Conservation (phyloP, 305 asterid genomes). For the Lippia alba region DNA sequence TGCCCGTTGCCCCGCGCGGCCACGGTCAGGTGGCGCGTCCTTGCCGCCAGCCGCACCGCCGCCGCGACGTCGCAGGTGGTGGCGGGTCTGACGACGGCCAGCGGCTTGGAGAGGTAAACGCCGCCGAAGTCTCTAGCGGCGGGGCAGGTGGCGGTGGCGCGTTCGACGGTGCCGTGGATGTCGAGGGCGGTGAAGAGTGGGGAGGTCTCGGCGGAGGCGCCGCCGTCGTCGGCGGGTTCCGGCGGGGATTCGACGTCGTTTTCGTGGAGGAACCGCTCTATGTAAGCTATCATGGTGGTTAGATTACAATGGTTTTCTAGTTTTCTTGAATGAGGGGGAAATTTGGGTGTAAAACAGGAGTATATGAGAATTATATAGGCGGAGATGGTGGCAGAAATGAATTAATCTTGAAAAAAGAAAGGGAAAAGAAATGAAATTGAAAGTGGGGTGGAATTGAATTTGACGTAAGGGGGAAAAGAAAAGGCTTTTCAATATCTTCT, state of each 20-base stretch:
- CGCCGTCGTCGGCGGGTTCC: conserved; percentile 42
- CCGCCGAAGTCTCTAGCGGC: conserved; percentile 83
- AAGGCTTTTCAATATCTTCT: conserved; percentile 44
- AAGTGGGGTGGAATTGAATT: conserved; percentile 18
- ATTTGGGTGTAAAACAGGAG: conserved; percentile 29
- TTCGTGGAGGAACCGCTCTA: conserved; percentile 61
- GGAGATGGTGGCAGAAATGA: conserved; percentile 3
- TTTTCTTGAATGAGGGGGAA: conserved; percentile 26
- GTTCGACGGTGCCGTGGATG: conserved; percentile 54
- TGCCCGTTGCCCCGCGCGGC: conserved; percentile 98
- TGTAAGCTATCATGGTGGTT: conserved; percentile 66
- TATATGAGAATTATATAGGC: conserved; percentile 29
- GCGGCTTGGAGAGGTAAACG: conserved; percentile 52
- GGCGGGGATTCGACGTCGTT: conserved; percentile 59
- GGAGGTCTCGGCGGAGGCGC: conserved; percentile 40
- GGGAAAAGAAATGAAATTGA: not conserved
- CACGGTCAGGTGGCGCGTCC: conserved; percentile 65
- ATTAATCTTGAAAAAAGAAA: not conserved
- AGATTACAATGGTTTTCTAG: not conserved
- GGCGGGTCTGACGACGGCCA: conserved; percentile 65
- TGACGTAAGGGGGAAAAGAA: conserved; percentile 28
- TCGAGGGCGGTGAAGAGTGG: conserved; percentile 48
- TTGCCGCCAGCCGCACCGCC: conserved; percentile 53
- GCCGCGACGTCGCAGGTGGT: conserved; percentile 63
- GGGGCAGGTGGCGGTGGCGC: conserved; percentile 37